These are phyloP conservation scores for Pichia sp. DNA, from an alignment of 1,139 yeast species.

Conservation along the genomic window DNA sequence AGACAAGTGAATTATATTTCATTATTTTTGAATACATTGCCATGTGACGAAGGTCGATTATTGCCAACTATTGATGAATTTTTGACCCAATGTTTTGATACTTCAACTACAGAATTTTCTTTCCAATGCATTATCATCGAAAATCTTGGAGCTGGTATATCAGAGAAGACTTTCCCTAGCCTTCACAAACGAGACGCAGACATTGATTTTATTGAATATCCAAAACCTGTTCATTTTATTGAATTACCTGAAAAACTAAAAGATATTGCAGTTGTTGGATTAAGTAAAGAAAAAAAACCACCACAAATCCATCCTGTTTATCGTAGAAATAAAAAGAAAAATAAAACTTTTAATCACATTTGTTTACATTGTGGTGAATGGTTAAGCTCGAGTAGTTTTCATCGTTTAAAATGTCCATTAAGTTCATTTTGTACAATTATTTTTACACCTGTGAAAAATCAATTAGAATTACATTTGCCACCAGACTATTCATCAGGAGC, in stretches of 20 bases:
- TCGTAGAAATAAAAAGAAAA: not conserved
- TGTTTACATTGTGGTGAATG: conserved; percentile 26
- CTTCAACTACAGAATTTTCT: not conserved
- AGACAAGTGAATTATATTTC: conserved; percentile 18
- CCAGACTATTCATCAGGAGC: not conserved
- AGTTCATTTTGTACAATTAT: conserved; percentile 18
- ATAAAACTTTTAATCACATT: conserved; percentile 9
- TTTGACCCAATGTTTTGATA: not conserved
- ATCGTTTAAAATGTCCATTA: conserved; percentile 19
- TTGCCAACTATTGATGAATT: conserved; percentile 11
- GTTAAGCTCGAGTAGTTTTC: conserved; percentile 11
- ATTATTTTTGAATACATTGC: conserved; percentile 17
- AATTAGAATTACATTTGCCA: conserved; percentile 14
- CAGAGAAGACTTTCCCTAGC: conserved; percentile 3
- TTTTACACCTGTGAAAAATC: conserved; percentile 25
- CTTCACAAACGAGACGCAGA: conserved; percentile 8
- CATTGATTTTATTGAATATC: conserved; percentile 17
- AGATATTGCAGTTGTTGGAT: conserved; percentile 16
- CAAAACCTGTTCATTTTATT: conserved; percentile 20
- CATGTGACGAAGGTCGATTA: conserved; percentile 1
- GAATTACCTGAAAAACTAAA: conserved; percentile 23
- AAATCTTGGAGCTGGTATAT: not conserved
- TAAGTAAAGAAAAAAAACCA: conserved; percentile 9
- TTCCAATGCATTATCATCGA: not conserved
- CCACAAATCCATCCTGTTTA: not conserved